These are phyloP conservation scores for Aspergillus novoparasiticus DNA, from an alignment of 2,329 filamentous ascomycete genomes.

Conservation along the genomic window DNA sequence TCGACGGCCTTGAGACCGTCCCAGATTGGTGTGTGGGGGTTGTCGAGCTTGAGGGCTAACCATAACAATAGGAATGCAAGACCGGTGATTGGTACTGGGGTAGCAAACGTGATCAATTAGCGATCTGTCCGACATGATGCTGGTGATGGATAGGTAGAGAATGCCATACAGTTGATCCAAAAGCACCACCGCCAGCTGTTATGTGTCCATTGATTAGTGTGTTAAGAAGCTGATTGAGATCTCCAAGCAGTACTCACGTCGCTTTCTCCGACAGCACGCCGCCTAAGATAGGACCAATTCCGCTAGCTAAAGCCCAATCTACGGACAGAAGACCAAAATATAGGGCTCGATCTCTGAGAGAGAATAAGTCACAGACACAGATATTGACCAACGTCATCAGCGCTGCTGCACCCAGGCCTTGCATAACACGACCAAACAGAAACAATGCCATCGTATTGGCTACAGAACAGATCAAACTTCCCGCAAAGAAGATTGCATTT, in stretches of 20 bases:
- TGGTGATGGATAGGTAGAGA: too few relatives aligned
- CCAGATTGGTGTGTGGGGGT: conserved; percentile 60
- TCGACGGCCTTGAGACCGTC: conserved; percentile 64
- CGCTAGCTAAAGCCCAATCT: conserved; percentile 55
- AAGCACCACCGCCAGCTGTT: conserved; percentile 62
- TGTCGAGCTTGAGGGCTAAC: conserved; percentile 63
- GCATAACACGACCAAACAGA: conserved; percentile 52
- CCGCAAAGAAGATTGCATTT: conserved; percentile 45
- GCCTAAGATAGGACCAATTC: conserved; percentile 29
- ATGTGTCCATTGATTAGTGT: neutral
- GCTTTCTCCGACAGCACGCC: conserved; percentile 31
- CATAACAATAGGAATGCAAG: conserved; percentile 60
- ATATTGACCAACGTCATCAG: conserved; percentile 53
- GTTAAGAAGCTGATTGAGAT: neutral
- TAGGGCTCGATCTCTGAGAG: conserved; percentile 22
- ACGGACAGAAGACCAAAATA: conserved; percentile 13
- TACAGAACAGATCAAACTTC: conserved; percentile 49
- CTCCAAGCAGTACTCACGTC: conserved; percentile 2
- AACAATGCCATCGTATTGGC: conserved; percentile 49
- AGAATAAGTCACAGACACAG: conserved; percentile 54
- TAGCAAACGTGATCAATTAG: too few relatives aligned
- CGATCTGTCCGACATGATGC: neutral
- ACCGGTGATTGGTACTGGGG: conserved; percentile 58
- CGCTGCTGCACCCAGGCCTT: conserved; percentile 54
- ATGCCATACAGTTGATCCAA: conserved; percentile 56